Evolutionary conservation across 2,329 filamentous ascomycete genomes (phyloP).

Genomic region (Penicillium janthinellum): DNA sequence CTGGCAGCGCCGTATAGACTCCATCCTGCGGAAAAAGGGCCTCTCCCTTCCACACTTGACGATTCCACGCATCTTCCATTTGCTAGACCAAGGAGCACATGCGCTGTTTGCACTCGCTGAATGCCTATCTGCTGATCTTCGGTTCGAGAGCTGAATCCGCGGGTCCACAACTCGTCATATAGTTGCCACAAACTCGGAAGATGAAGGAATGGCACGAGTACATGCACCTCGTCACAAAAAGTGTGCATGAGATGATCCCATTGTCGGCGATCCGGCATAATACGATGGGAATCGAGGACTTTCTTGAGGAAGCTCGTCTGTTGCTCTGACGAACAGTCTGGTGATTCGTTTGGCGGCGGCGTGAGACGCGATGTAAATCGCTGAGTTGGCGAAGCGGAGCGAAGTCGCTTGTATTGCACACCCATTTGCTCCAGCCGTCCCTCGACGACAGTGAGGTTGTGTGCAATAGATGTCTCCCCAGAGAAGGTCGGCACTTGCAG

Average conservation of each 20-base stretch:
- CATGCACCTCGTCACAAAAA: constrained; percentile 27
- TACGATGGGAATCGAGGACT: constrained; percentile 9
- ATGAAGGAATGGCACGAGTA: constrained; percentile 29
- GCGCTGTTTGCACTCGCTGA: constrained; percentile 18
- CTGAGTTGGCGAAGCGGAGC: constrained; percentile 9
- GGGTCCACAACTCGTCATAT: constrained; percentile 17
- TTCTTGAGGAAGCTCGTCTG: constrained; percentile 1
- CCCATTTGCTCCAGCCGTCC: constrained; percentile 21
- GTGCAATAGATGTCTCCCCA: constrained; percentile 26
- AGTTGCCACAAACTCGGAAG: constrained; percentile 18
- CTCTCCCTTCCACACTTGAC: not conserved
- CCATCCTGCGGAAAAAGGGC: constrained; percentile 28
- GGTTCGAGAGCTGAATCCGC: not conserved
- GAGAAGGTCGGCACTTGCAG: constrained; percentile 20
- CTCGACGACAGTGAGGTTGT: constrained; percentile 25
- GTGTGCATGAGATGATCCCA: constrained; percentile 21
- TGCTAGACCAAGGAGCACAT: constrained; percentile 24
- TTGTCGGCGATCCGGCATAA: constrained; percentile 10
- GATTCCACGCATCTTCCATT: constrained; percentile 28
- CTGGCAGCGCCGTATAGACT: constrained; percentile 26
- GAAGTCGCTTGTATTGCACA: constrained; percentile 12
- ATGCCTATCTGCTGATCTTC: not conserved
- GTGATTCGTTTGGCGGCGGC: constrained; percentile 10
- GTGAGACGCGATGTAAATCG: constrained; percentile 13
- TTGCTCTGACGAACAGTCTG: not conserved